Evolutionary conservation across 192 early-diverging fungal genomes (phyloP).

Genomic region (Backusella morwellensis): DNA sequence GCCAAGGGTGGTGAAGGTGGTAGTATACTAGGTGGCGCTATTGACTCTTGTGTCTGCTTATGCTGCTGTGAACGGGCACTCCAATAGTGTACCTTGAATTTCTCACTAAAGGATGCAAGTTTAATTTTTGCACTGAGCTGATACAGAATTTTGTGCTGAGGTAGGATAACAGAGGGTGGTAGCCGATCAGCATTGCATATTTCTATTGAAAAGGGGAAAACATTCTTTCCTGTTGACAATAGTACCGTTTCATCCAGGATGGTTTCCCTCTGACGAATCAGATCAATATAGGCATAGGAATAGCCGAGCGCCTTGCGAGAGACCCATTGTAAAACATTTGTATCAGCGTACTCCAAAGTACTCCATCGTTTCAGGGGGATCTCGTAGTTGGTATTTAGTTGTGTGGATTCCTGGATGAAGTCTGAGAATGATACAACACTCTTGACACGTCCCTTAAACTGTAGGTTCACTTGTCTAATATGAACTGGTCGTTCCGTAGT

Average conservation of each 20-base stretch:
- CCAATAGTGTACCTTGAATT: neutral
- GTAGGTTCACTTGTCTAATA: conserved; percentile 1
- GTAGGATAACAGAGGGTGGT: neutral
- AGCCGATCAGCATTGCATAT: neutral
- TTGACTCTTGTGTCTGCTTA: neutral
- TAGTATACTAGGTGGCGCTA: neutral
- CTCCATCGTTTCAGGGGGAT: conserved; percentile 2
- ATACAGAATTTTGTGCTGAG: neutral
- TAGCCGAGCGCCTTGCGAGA: conserved; percentile 1
- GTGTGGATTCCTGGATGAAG: neutral
- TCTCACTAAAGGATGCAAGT: neutral
- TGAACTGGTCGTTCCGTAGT: neutral
- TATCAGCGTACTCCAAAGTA: neutral
- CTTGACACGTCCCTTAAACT: neutral
- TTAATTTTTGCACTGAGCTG: conserved; percentile 9
- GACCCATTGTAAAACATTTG: neutral
- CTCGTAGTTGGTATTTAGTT: neutral
- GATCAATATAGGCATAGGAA: neutral
- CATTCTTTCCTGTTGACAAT: neutral
- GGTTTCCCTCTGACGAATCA: neutral
- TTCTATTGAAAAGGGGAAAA: neutral
- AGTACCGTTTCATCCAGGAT: neutral
- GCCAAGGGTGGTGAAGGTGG: neutral
- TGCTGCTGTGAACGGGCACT: neutral
- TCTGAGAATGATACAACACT: neutral